These are phyloP conservation scores for Gypsophila paniculata DNA, from an alignment of 179 eudicot genomes.

Conservation along the genomic window DNA sequence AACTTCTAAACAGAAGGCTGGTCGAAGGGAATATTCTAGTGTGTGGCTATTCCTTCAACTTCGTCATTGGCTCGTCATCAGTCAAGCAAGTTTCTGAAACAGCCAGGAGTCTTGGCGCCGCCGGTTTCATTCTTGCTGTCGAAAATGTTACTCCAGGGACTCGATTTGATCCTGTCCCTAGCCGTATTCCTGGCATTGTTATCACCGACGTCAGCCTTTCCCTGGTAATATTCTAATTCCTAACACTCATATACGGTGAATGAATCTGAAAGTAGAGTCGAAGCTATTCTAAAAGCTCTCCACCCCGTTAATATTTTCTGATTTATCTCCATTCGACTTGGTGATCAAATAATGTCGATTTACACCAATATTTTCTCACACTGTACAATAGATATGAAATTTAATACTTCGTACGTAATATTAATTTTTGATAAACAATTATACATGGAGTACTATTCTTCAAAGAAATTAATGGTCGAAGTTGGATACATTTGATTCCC, in stretches of 20 bases:
- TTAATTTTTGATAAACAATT: too few relatives aligned
- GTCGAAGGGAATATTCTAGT: constrained; percentile 84
- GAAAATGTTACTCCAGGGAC: constrained; percentile 89
- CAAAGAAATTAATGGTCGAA: too few relatives aligned
- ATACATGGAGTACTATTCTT: too few relatives aligned
- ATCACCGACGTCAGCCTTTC: constrained; percentile 73
- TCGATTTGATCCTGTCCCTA: constrained; percentile 91
- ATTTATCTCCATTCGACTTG: background rate
- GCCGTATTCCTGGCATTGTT: constrained; percentile 77
- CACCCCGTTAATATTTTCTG: background rate
- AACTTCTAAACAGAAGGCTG: constrained; percentile 66
- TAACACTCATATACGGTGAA: background rate
- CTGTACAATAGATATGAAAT: too few relatives aligned
- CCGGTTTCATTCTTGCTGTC: constrained; percentile 91
- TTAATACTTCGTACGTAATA: too few relatives aligned
- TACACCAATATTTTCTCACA: background rate
- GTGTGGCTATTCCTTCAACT: constrained; percentile 94
- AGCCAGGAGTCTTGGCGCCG: constrained; percentile 81
- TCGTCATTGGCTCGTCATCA: constrained; percentile 77
- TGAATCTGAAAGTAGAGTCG: background rate
- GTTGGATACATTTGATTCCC: background rate
- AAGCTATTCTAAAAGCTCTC: background rate
- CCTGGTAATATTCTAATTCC: constrained; percentile 41
- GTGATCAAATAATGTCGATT: background rate
- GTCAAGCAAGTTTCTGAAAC: constrained; percentile 81